A percentile compares a stretch with the other conserved stretches of the same genome.
These are phyloP conservation scores for Coprinopsis sp. DNA, from an alignment of 768 basidiomycete genomes.

Conservation along the genomic window DNA sequence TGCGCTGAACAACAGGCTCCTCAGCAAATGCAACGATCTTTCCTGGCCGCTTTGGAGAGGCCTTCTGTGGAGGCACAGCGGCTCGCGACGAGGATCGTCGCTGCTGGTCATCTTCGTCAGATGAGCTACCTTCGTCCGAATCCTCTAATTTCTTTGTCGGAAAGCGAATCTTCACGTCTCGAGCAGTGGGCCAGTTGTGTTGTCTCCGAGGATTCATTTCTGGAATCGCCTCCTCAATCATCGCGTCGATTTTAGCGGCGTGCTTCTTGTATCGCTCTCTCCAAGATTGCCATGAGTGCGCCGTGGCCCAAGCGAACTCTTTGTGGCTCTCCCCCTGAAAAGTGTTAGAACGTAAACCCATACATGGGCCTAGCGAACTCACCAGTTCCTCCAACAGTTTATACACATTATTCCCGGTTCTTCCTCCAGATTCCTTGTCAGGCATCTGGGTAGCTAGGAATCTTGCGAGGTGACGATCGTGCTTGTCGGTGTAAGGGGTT, in stretches of 20 bases:
- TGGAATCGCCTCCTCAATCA: conserved; percentile 27
- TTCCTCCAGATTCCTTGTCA: conserved; percentile 32
- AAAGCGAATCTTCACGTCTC: conserved; percentile 10
- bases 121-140: conserved; percentile 1
- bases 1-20: too few species aligned
- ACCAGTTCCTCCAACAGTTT: conserved; percentile 26
- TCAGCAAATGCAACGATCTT: too few species aligned
- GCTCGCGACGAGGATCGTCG: too few species aligned
- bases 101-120: too few species aligned
- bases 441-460: conserved; percentile 35
- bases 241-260: conserved; percentile 24
- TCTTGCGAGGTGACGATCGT: conserved; percentile 33
- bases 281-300: conserved; percentile 47
- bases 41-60: too few species aligned
- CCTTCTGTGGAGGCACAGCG: too few species aligned
- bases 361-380: conserved; percentile 12
- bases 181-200: conserved; percentile 23
- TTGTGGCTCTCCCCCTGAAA: conserved; percentile 15
- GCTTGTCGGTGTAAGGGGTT: conserved; percentile 13
- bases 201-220: conserved; percentile 21
- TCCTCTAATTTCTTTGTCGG: conserved; percentile 4
- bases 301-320: conserved; percentile 32
- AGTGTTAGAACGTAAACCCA: neutral
- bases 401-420: conserved; percentile 33
- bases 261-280: conserved; percentile 43